A percentile compares a stretch with the other conserved stretches of the same genome.
phyloP scores from a whole-genome alignment of 164 flowering plant genomes.

The Stephania yunnanensis region DNA sequence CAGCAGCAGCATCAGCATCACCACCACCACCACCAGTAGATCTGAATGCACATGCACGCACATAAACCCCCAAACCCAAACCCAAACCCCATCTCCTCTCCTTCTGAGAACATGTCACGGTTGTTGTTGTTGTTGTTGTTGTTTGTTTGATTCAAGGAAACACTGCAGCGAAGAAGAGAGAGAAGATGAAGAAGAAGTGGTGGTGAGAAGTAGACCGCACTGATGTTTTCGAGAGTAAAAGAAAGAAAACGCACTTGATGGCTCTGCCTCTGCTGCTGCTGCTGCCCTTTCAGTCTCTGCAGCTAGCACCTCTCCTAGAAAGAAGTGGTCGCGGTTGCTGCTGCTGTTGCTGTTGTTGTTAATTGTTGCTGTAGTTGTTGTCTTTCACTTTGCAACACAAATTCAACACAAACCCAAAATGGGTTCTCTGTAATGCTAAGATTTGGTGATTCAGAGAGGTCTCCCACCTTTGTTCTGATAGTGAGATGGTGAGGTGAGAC shows the following conservation, averaged over 20 bases:
- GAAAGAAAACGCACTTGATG: background rate
- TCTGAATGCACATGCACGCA: slow-evolving; percentile 10
- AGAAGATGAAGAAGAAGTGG: background rate
- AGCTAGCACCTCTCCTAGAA: background rate
- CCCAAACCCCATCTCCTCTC: slow-evolving; percentile 2
- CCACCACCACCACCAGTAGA: background rate
- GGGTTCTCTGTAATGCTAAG: background rate
- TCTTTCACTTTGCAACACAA: background rate
- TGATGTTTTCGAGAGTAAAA: background rate
- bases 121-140: background rate
- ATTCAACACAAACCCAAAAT: background rate
- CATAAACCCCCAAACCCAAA: background rate
- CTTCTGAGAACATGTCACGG: background rate
- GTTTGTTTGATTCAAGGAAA: background rate
- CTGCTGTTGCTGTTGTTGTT: background rate
- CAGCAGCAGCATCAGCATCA: no score
- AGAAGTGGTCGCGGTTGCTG: background rate
- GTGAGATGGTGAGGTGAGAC: background rate
- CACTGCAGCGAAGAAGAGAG: background rate
- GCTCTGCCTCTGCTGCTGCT: background rate
- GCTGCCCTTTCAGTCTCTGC: slow-evolving; percentile 6
- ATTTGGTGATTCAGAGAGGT: background rate
- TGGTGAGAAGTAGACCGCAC: no score
- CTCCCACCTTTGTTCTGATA: background rate
- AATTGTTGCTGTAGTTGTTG: background rate